Evolutionary conservation across 805 yeast genomes (phyloP).

Genomic region (Candida sithepensis): DNA sequence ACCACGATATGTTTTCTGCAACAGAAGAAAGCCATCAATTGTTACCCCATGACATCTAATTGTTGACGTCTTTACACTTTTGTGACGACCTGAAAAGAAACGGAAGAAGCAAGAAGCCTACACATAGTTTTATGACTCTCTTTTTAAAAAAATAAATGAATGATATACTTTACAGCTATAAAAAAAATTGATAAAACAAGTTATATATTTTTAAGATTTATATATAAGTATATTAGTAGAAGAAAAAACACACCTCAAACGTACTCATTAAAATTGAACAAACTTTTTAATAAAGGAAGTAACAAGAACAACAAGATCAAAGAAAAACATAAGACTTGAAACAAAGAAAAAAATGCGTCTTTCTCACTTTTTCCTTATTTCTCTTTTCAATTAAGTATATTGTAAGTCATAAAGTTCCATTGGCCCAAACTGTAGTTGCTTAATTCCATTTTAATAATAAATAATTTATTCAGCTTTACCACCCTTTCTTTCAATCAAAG

Average conservation of each 20-base stretch:
- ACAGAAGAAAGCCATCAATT: no score
- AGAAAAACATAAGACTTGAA: no score
- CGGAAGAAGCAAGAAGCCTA: no score
- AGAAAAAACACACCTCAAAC: neutral
- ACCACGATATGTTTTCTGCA: no score
- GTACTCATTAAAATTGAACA: neutral
- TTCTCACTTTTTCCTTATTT: neutral
- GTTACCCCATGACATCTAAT: no score
- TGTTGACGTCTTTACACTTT: no score
- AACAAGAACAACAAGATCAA: neutral
- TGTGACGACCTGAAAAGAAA: no score
- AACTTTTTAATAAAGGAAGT: neutral
- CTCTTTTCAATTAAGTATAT: neutral
- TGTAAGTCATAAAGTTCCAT: neutral
- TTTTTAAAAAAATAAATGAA: neutral
- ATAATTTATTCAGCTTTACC: conserved; percentile 84
- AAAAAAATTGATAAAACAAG: neutral
- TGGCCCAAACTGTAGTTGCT: neutral
- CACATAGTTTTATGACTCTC: no score
- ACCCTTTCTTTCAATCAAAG: conserved; percentile 95
- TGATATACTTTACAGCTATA: neutral
- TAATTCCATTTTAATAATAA: neutral
- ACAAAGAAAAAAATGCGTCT: neutral
- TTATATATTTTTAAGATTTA: neutral
- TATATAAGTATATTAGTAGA: neutral